Conservation (phyloP, 169 alveolate genomes). For the Plasmodium billcollinsi region DNA sequence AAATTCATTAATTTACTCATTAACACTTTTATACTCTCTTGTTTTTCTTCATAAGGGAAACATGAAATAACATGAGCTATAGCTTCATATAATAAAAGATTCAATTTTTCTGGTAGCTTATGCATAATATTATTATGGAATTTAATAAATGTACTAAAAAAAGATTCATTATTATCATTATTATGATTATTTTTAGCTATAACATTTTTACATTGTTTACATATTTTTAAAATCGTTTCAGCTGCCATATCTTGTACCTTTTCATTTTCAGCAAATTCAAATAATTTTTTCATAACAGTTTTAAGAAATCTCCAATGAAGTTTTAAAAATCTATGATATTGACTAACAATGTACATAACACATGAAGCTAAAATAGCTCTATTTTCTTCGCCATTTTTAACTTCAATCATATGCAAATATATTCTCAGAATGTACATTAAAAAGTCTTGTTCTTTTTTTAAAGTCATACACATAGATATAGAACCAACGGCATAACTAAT, state of each 20-base stretch:
- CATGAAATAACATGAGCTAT: constrained; percentile 75
- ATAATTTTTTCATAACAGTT: constrained; percentile 98
- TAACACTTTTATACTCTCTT: constrained; percentile 68
- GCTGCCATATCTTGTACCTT: constrained; percentile 99
- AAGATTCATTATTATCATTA: constrained; percentile 81
- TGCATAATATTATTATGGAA: constrained; percentile 67
- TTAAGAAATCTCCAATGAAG: constrained; percentile 97
- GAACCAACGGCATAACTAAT: constrained; percentile 98
- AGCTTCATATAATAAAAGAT: constrained; percentile 51
- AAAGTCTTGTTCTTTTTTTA: constrained; percentile 95
- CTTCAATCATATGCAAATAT: constrained; percentile 96
- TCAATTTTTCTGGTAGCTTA: constrained; percentile 64
- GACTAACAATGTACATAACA: constrained; percentile 99
- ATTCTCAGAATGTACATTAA: constrained; percentile 94
- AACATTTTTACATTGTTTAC: constrained; percentile 93
- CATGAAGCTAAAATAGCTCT: constrained; percentile 97
- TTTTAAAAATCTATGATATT: constrained; percentile 98
- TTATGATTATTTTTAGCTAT: constrained; percentile 84
- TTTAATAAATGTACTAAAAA: constrained; percentile 79
- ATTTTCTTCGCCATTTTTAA: constrained; percentile 97
- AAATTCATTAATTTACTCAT: constrained; percentile 70
- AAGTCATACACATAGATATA: constrained; percentile 97
- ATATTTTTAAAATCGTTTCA: constrained; percentile 96
- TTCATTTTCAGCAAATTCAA: constrained; percentile 99
- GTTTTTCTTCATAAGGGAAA: constrained; percentile 75